phyloP scores from a whole-genome alignment of 352 stramenopile genomes.

The Phytophthora capsici region DNA sequence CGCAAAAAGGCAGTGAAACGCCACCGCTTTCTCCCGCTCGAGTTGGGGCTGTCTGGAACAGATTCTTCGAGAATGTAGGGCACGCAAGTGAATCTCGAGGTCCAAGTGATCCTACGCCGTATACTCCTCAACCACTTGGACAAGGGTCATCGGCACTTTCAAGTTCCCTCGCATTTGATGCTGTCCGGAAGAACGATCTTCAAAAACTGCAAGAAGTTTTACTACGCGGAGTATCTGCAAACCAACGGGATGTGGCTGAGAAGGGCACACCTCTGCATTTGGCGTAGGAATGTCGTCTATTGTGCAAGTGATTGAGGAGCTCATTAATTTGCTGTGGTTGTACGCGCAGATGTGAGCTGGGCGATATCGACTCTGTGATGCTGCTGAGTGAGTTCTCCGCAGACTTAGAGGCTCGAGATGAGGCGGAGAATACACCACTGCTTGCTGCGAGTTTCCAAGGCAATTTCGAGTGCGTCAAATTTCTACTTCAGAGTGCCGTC shows the following conservation, averaged over 20 bases:
- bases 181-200: slow-evolving; percentile 55
- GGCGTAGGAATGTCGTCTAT: slow-evolving; percentile 47
- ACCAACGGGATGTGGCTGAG: slow-evolving; percentile 63
- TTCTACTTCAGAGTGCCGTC: slow-evolving; percentile 74
- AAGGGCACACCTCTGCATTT: slow-evolving; percentile 77
- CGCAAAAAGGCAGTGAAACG: slow-evolving; percentile 5
- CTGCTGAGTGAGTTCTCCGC: slow-evolving; percentile 71
- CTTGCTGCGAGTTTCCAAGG: slow-evolving; percentile 69
- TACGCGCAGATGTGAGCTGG: slow-evolving; percentile 56
- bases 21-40: slow-evolving; percentile 42
- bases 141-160: neutral
- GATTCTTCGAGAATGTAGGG: slow-evolving; percentile 79
- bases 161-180: slow-evolving; percentile 50
- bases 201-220: slow-evolving; percentile 55
- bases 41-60: slow-evolving; percentile 76
- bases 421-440: slow-evolving; percentile 68
- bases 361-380: slow-evolving; percentile 67
- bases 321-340: slow-evolving; percentile 28
- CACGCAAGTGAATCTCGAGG: slow-evolving; percentile 27
- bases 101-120: slow-evolving; percentile 1
- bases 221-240: slow-evolving; percentile 54
- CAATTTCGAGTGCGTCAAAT: slow-evolving; percentile 74
- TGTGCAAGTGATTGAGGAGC: slow-evolving; percentile 5
- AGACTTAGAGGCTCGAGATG: slow-evolving; percentile 73
- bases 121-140: neutral